These are phyloP conservation scores for Phyllosticta paracitricarpa DNA, from an alignment of 2,329 filamentous ascomycete species.

Conservation along the genomic window DNA sequence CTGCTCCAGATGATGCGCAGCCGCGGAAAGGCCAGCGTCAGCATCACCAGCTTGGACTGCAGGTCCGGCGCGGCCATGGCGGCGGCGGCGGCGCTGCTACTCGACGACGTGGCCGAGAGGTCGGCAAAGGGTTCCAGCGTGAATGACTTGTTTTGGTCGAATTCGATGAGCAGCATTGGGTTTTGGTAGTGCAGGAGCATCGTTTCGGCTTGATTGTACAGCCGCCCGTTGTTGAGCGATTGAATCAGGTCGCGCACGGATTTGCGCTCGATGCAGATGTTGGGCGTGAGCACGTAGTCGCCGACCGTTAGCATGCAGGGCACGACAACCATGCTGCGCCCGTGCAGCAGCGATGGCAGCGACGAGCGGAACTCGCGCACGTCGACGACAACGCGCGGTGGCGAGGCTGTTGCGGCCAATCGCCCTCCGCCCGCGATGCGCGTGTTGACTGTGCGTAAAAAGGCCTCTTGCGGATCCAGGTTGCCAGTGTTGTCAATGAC, in stretches of 20 bases:
- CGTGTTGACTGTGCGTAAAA: constrained; percentile 91
- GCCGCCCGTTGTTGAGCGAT: constrained; percentile 81
- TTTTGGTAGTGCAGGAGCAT: constrained; percentile 91
- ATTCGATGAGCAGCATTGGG: constrained; percentile 91
- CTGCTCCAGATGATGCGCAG: constrained; percentile 90
- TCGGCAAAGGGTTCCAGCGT: constrained; percentile 60
- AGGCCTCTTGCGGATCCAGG: constrained; percentile 80
- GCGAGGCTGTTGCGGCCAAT: constrained; percentile 71
- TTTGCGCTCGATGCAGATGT: constrained; percentile 91
- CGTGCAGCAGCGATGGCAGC: constrained; percentile 82
- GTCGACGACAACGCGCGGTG: constrained; percentile 86
- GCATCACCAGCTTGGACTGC: constrained; percentile 82
- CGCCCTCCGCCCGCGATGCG: constrained; percentile 89
- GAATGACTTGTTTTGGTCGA: constrained; percentile 94
- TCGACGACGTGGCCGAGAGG: constrained; percentile 40
- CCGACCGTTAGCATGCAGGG: constrained; percentile 95
- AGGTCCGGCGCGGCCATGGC: constrained; percentile 56
- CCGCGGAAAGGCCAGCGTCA: constrained; percentile 83
- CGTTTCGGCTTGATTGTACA: constrained; percentile 84
- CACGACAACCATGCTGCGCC: constrained; percentile 75
- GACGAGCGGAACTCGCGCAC: constrained; percentile 93
- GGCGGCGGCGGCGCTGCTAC: constrained; percentile 49
- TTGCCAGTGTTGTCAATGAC: constrained; percentile 63
- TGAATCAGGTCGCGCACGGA: constrained; percentile 83
- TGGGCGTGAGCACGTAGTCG: constrained; percentile 87